A percentile compares a stretch with the other conserved stretches of the same genome.
Conservation (phyloP, 768 basidiomycete genomes). For the Rhodotorula paludigena region DNA sequence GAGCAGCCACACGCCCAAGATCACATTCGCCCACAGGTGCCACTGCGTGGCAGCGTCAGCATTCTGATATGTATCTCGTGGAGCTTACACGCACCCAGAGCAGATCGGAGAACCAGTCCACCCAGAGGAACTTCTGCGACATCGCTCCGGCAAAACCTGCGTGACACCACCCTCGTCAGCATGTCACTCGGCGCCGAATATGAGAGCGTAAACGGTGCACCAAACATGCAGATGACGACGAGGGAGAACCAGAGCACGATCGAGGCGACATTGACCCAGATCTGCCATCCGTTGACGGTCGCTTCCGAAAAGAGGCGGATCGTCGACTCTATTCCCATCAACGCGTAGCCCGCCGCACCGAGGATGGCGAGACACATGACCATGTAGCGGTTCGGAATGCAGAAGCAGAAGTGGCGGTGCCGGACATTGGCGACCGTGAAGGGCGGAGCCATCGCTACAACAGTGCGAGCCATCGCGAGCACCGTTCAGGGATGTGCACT, state of each 20-base stretch:
- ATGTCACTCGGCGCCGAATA: too few species aligned
- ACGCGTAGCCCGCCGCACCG: background rate
- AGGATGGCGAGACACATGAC: background rate
- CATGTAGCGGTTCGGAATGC: conserved; percentile 1
- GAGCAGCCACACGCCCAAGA: conserved; percentile 74
- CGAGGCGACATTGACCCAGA: background rate
- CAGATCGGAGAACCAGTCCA: conserved; percentile 20
- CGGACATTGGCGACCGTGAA: background rate
- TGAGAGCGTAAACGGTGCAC: background rate
- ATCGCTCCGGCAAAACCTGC: conserved; percentile 9
- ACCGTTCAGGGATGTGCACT: too few species aligned
- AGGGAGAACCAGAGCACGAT: conserved; percentile 4
- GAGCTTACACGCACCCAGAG: background rate
- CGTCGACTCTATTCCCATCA: background rate
- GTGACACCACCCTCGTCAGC: background rate
- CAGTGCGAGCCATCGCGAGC: too few species aligned
- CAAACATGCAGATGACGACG: conserved; percentile 4
- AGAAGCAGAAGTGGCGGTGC: conserved; percentile 5
- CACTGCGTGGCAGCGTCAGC: background rate
- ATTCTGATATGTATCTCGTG: too few species aligned
- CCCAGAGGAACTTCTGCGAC: conserved; percentile 1
- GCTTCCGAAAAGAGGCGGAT: background rate
- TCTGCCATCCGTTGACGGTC: background rate
- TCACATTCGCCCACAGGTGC: conserved; percentile 60
- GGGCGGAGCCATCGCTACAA: too few species aligned